A percentile compares a stretch with the other conserved stretches of the same genome.
phyloP scores from a whole-genome alignment of 2,329 filamentous ascomycete species.

The Proliferodiscus dingleyae region DNA sequence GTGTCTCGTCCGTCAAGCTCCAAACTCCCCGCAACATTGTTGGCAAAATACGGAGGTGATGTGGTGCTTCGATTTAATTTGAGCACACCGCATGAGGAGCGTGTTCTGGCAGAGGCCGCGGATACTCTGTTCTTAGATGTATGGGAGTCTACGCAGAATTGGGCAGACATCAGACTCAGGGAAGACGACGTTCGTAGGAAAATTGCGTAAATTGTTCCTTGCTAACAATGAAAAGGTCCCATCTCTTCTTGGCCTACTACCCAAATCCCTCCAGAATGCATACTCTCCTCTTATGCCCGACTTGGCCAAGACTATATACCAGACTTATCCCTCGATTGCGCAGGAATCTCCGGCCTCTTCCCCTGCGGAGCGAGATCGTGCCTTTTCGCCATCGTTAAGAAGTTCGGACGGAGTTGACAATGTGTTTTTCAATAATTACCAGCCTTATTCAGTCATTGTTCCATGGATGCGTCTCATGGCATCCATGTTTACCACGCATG shows the following conservation, averaged over 20 bases:
- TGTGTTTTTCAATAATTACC: slow-evolving; percentile 89
- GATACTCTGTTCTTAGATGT: slow-evolving; percentile 79
- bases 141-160: slow-evolving; percentile 78
- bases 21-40: slow-evolving; percentile 31
- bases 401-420: slow-evolving; percentile 47
- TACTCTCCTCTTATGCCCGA: slow-evolving; percentile 76
- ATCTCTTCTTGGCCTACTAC: slow-evolving; percentile 74
- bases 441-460: slow-evolving; percentile 70
- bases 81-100: slow-evolving; percentile 61
- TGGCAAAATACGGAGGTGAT: slow-evolving; percentile 64
- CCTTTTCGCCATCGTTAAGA: slow-evolving; percentile 30
- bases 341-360: slow-evolving; percentile 19
- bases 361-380: slow-evolving; percentile 19
- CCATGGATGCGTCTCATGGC: slow-evolving; percentile 89
- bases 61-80: slow-evolving; percentile 89
- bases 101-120: slow-evolving; percentile 66
- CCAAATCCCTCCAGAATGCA: slow-evolving; percentile 63
- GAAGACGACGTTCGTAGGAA: slow-evolving; percentile 60
- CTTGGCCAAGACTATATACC: slow-evolving; percentile 69
- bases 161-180: slow-evolving; percentile 78
- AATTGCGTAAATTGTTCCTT: slow-evolving; percentile 6
- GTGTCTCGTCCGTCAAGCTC: slow-evolving; percentile 21
- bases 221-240: slow-evolving; percentile 43
- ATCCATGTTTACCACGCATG: slow-evolving; percentile 82
- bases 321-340: slow-evolving; percentile 55